Conservation (phyloP, 164 flowering plant species). For the Saururus chinensis region DNA sequence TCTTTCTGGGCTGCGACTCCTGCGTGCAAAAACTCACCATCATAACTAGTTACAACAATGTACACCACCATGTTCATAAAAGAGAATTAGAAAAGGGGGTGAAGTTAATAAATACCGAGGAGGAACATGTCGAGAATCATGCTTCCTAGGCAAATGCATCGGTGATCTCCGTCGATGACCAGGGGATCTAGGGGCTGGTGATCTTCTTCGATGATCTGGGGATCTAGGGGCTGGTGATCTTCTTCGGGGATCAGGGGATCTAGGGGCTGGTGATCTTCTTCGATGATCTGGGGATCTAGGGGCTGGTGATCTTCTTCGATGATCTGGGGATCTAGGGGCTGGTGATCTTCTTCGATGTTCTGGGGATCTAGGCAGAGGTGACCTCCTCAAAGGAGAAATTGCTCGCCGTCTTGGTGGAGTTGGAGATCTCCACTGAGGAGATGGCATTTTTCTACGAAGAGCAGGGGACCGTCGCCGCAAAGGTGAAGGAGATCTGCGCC, state of each 20-base stretch:
- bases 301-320: slow-evolving; percentile 34
- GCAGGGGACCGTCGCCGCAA: slow-evolving; percentile 18
- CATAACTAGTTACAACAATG: background rate
- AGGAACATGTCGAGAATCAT: slow-evolving; percentile 7
- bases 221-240: too few species aligned
- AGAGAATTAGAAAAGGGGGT: background rate
- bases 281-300: slow-evolving; percentile 22
- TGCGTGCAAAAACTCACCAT: slow-evolving; percentile 1
- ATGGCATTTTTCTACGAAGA: slow-evolving; percentile 15
- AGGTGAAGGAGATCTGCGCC: slow-evolving; percentile 32
- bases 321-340: slow-evolving; percentile 19
- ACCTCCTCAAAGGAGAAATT: slow-evolving; percentile 25
- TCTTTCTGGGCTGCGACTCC: slow-evolving; percentile 22
- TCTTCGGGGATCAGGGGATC: slow-evolving; percentile 18
- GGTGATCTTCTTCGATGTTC: slow-evolving; percentile 30
- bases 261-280: slow-evolving; percentile 11
- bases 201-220: slow-evolving; percentile 27
- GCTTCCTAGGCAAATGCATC: slow-evolving; percentile 22
- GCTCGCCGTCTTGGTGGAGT: slow-evolving; percentile 14
- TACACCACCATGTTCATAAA: background rate
- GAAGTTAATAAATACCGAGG: background rate
- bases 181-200: slow-evolving; percentile 21
- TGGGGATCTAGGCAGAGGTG: slow-evolving; percentile 14
- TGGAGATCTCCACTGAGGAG: slow-evolving; percentile 20
- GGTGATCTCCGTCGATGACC: slow-evolving; percentile 37